Evolutionary conservation across 2,329 filamentous ascomycete genomes (phyloP), one percentile per base, ranked within the genome.

Genomic region (Fusarium pseudocircinatum): DNA sequence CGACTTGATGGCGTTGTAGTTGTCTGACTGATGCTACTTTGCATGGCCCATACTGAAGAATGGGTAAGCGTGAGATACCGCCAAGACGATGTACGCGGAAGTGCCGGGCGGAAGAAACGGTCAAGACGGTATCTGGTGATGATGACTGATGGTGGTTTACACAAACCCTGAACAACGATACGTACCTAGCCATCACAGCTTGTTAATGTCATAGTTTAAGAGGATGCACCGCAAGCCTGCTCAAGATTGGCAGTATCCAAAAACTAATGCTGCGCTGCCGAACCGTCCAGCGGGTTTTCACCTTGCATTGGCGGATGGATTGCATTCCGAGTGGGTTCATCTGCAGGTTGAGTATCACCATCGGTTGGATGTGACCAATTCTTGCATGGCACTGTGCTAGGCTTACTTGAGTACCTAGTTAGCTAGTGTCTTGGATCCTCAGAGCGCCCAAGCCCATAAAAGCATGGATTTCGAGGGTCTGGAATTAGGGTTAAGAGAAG

Each of bases 211-310:
- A 58, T 52, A 36, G 44, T 74, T 61, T 64, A 74, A 73, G 63
- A 69, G 63, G 54, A 74, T 73, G 67, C 71, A 63, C 63, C 54
- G 30, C 30, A 64, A 60, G 56, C 52, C 69, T 63, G 67, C 44
- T 72, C 56, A 46, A 69, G 63, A 65, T 54, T 60, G 58, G 28
- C 50, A 73, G 49, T 40, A 28, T 40, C 47, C 53, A 44, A 63
- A 43, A 67, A 54, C 70, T 72, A 72, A 69, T 61, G 71, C 71
- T 74, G 60, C 49, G 56, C 40, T 73, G 52, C 70, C 60, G 71
- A 74, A 74, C 67, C 63, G 58, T 63, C 57, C 57, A 65, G 70
- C 63, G 71, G 71, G 71, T 65, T 74, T 67, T 64, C 42, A 47
- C 59, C 71, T 74, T 42, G 49, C 57, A 73, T 73, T 72, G 68